Evolutionary conservation across 2,329 filamentous ascomycete genomes (phyloP), one percentile per base, ranked within the genome.

Genomic region (Grosmannia serpens): DNA sequence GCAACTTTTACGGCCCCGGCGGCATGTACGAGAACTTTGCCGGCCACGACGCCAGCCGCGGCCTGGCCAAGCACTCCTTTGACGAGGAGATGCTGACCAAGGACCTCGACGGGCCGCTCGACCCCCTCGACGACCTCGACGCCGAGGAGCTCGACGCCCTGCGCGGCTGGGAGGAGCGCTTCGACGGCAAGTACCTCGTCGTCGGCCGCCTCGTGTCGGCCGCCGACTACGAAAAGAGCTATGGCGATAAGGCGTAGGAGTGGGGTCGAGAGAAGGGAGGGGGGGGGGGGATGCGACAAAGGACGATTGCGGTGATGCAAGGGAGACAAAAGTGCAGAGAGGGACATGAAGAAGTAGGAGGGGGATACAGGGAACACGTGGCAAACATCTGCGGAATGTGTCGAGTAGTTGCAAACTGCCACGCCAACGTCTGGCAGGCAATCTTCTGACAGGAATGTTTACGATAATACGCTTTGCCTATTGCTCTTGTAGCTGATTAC

Each of bases 1-100:
- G 87, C 68, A 91, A 95, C 76, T 97, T 97, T 73, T 99, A 99
- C 74, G 94, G 94, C 4, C 94, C 94, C 24, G 91, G 91, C 15
- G 92, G 92, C 0, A 91, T 92, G 2, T 99, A 99, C 72, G 86
- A 86, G 71, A 97, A 97, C 75, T 99, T 99, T 69, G 94, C 94
- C 0, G 94, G 94, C 0, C 79, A 91, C 46, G 94, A 99, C 73
- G 94, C 94, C 24, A 90, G 83, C 63, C 81, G 92, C 56, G 94
- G 94, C 1, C 75, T 99, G 61, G 92, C 94, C 1, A 89, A 83
- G 71, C 89, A 91, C 60, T 95, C 89, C 75, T 97, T 99, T 71
- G 94, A 96, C 70, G 84, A 89, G 77, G 88, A 91, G 8, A 95
- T 97, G 91, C 75, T 97, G 74, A 97, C 94, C 22, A 84, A 92